Base-by-base conservation (phyloP, 805 yeast genomes). In the Saccharomycopsis fodiens region DNA sequence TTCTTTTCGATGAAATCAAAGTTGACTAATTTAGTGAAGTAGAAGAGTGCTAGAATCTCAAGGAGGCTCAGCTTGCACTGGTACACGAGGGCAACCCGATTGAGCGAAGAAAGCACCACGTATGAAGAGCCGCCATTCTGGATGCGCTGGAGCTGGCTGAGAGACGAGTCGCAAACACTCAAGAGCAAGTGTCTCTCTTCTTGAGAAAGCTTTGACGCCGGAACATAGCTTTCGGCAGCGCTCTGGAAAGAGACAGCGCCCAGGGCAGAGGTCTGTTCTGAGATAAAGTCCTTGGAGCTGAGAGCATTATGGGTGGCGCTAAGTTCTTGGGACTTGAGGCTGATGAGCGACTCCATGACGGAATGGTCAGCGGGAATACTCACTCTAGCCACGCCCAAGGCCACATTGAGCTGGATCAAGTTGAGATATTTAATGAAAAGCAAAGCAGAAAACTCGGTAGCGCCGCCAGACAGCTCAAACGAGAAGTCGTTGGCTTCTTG, bases 21-120 rank as follows among this genome's bases (percentile, higher is more conserved):
- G 15, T 69, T 68, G 31, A 74, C 64, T 35, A 68, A 61, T 20
- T 73, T 75, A 19, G 72, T 63, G 23, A 69, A 60, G 45, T 70
- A 65, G 7, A 83, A 81, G 41, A 77, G 71, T 4, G 78, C 72
- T 5, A 85, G 68, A n/a, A 80, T 70, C 57, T 82, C 82, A 29
- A 84, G 62, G 19, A 76, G 73, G 44, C 64, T 59, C 20, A 76
- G 63, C 57, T 81, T 80, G n/a, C 81, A 68, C 22, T 64, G 56
- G 52, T 75, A 72, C 0, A 82, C 81, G 20, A 73, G 59, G 34
- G 65, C 66, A 40, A 78, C 61, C 35, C 81, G 63, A 34, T 66
- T 64, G 31, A 62, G 62, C 3, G 78, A 70, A 0, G 77, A 73
- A 48, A 78, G 64, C 22, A 73, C 78, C 48, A 79, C 67, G 57